These are phyloP conservation scores for Aspergillus phoenicis DNA, from an alignment of 2,329 filamentous ascomycete genomes.

Conservation along the genomic window DNA sequence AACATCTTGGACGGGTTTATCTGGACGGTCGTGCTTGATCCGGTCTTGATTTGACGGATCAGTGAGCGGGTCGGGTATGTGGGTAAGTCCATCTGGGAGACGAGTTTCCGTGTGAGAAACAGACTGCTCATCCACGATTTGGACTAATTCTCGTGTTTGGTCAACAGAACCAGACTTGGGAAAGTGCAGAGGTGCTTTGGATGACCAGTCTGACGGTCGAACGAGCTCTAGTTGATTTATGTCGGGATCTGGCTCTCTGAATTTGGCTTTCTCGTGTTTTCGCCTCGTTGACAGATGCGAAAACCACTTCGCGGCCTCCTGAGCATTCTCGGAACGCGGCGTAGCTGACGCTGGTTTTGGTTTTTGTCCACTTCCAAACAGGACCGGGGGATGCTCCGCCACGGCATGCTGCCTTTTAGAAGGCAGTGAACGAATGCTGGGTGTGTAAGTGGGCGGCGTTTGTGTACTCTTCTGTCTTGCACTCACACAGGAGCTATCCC, in stretches of 20 bases:
- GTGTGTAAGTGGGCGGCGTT: background rate
- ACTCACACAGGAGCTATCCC: background rate
- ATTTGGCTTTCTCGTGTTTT: slow-evolving; percentile 36
- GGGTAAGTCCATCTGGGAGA: background rate
- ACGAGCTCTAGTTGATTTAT: slow-evolving; percentile 39
- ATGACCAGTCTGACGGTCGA: slow-evolving; percentile 37
- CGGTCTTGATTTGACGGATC: too few relatives aligned
- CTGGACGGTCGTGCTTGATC: background rate
- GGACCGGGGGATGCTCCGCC: slow-evolving; percentile 13
- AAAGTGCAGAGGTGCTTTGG: slow-evolving; percentile 11
- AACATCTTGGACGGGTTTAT: background rate
- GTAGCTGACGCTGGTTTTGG: background rate
- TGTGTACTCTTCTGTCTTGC: background rate
- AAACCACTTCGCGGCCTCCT: slow-evolving; percentile 15
- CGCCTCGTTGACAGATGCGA: slow-evolving; percentile 30
- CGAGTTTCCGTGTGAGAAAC: background rate
- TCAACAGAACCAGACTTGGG: slow-evolving; percentile 1
- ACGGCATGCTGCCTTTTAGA: background rate
- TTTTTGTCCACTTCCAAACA: slow-evolving; percentile 22
- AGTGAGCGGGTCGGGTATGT: background rate
- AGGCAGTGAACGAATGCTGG: background rate
- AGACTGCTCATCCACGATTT: background rate
- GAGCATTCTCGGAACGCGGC: slow-evolving; percentile 12
- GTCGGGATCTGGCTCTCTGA: slow-evolving; percentile 40
- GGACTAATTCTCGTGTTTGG: background rate